Percentiles rank a stretch among this genome's conserved stretches.
Conservation (phyloP, 441 rosid genomes). For the Bocquillonia castaneifolia region DNA sequence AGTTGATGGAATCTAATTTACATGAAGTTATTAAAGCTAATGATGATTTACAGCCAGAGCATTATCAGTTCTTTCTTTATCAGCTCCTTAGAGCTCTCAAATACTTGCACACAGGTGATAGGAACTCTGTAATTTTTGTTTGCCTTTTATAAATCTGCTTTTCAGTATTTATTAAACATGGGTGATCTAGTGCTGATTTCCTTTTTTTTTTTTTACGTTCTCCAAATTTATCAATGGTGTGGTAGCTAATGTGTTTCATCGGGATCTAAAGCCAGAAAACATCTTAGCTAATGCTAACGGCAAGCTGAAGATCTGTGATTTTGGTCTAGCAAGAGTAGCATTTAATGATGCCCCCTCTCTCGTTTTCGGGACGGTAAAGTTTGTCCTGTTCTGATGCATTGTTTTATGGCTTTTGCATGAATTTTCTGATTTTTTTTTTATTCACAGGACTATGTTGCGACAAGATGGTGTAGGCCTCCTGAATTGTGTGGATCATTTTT, state of each 20-base stretch:
- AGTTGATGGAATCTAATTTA: slow-evolving; percentile 94
- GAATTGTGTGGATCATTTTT: slow-evolving; percentile 94
- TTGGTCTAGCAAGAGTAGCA: slow-evolving; percentile 95
- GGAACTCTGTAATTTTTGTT: slow-evolving; percentile 4
- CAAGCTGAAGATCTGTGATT: slow-evolving; percentile 93
- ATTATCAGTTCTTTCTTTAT: slow-evolving; percentile 92
- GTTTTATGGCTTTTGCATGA: neutral
- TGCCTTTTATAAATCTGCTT: neutral
- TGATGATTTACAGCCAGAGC: slow-evolving; percentile 92
- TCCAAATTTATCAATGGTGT: slow-evolving; percentile 2
- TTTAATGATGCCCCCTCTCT: slow-evolving; percentile 93
- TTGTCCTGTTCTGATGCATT: slow-evolving; percentile 2
- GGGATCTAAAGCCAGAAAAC: slow-evolving; percentile 88
- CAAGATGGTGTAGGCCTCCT: slow-evolving; percentile 95
- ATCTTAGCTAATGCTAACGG: slow-evolving; percentile 95
- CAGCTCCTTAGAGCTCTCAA: slow-evolving; percentile 96
- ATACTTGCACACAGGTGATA: slow-evolving; percentile 88
- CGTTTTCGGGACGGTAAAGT: slow-evolving; percentile 89
- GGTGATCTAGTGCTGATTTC: slow-evolving; percentile 15
- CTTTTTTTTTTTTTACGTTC: neutral
- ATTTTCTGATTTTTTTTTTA: slow-evolving; percentile 16
- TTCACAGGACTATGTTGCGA: slow-evolving; percentile 84
- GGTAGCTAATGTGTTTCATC: slow-evolving; percentile 90
- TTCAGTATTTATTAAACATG: slow-evolving; percentile 9
- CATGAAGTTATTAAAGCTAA: slow-evolving; percentile 98